Conservation (phyloP, 345 rosid genomes). For the Noccaea bulbosa region DNA sequence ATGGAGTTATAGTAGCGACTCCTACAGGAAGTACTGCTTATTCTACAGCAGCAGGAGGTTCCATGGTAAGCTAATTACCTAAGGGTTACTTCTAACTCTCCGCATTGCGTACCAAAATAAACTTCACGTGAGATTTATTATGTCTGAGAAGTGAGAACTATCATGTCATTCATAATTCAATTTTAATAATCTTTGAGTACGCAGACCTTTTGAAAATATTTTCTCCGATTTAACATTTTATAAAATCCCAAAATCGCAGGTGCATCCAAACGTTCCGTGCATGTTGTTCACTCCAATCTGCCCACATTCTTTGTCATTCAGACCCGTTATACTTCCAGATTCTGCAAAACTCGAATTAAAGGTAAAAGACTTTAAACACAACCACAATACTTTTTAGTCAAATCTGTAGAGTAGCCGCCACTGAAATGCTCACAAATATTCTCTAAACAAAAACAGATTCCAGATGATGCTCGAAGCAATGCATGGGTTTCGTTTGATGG, state of each 20-base stretch:
- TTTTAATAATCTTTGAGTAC: background rate
- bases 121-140: background rate
- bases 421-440: slow-evolving; percentile 23
- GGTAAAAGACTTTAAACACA: slow-evolving; percentile 49
- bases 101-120: background rate
- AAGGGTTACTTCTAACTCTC: background rate
- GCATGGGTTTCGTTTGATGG: slow-evolving; percentile 99
- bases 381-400: background rate
- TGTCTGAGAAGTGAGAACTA: slow-evolving; percentile 15
- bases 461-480: slow-evolving; percentile 90
- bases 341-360: slow-evolving; percentile 92
- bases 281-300: slow-evolving; percentile 98
- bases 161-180: background rate
- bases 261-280: slow-evolving; percentile 99
- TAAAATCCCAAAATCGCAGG: slow-evolving; percentile 53
- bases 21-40: slow-evolving; percentile 99
- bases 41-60: slow-evolving; percentile 99
- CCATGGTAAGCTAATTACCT: slow-evolving; percentile 68
- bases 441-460: slow-evolving; percentile 57
- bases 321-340: slow-evolving; percentile 98
- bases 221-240: background rate
- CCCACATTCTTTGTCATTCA: slow-evolving; percentile 95
- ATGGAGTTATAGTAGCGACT: slow-evolving; percentile 97
- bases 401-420: background rate
- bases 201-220: background rate